Percentiles rank a stretch among this genome's conserved stretches.
These are phyloP conservation scores for Loxodes magnus DNA, from an alignment of 73 alveolate species.

Conservation along the genomic window DNA sequence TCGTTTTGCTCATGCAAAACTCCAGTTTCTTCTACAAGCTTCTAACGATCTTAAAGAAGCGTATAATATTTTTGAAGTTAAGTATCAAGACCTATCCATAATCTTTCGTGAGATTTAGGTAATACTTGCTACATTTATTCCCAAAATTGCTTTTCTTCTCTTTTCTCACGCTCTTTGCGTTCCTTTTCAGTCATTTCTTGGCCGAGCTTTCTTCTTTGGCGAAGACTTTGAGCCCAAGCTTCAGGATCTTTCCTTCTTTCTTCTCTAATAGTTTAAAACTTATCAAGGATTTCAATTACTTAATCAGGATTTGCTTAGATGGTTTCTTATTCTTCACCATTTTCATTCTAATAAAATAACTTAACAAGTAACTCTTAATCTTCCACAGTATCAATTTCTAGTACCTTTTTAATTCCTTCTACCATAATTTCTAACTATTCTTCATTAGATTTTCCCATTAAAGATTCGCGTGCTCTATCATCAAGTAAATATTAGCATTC, in stretches of 20 bases:
- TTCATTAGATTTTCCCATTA: slow-evolving; percentile 31
- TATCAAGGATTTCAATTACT: slow-evolving; percentile 48
- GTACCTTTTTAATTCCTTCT: slow-evolving; percentile 59
- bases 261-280: slow-evolving; percentile 49
- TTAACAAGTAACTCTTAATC: slow-evolving; percentile 57
- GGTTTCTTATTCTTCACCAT: slow-evolving; percentile 14
- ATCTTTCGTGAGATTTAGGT: slow-evolving; percentile 52
- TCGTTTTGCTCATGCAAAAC: slow-evolving; percentile 76
- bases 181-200: slow-evolving; percentile 76
- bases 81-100: slow-evolving; percentile 71
- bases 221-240: neutral
- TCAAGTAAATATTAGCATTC: slow-evolving; percentile 70
- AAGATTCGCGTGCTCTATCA: slow-evolving; percentile 51
- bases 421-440: slow-evolving; percentile 43
- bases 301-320: slow-evolving; percentile 34
- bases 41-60: slow-evolving; percentile 60
- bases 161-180: slow-evolving; percentile 63
- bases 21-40: slow-evolving; percentile 86
- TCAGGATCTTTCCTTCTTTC: slow-evolving; percentile 53
- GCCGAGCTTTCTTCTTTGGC: slow-evolving; percentile 27
- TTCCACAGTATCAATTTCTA: slow-evolving; percentile 64
- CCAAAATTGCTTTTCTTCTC: slow-evolving; percentile 78
- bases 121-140: slow-evolving; percentile 67
- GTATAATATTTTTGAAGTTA: slow-evolving; percentile 63
- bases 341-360: slow-evolving; percentile 9